A percentile compares a stretch with the other conserved stretches of the same genome.
Evolutionary conservation across 2,329 filamentous ascomycete species (phyloP).

Genomic region (Colletotrichum sp.): DNA sequence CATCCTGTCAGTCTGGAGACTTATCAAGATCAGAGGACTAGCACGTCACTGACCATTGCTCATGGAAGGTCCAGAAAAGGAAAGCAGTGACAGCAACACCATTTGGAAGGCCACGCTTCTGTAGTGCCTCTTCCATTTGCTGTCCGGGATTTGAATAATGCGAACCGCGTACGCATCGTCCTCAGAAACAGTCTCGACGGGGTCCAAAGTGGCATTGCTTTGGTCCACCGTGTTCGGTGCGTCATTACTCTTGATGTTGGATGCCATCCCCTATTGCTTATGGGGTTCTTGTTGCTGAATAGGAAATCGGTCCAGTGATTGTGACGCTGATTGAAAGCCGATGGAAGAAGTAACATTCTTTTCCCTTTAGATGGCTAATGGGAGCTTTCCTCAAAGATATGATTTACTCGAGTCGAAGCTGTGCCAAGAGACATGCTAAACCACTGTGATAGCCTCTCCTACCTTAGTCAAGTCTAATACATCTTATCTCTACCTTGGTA

Average conservation of each 20-base stretch:
- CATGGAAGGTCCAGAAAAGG: background rate
- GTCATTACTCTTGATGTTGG: background rate
- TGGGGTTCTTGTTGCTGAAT: background rate
- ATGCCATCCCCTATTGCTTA: background rate
- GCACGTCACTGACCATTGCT: background rate
- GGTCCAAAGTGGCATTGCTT: background rate
- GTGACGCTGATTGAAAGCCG: background rate
- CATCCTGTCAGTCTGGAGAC: background rate
- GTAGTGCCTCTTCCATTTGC: background rate
- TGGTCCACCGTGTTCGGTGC: background rate
- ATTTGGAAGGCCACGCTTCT: background rate
- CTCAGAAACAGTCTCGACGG: background rate
- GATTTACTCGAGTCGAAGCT: background rate
- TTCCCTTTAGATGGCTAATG: background rate
- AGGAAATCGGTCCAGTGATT: background rate
- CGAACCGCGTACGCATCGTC: background rate
- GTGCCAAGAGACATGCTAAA: background rate
- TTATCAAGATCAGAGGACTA: accelerated
- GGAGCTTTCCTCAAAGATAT: background rate
- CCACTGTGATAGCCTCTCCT: background rate
- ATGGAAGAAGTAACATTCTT: background rate
- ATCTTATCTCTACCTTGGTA: background rate
- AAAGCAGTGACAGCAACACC: background rate
- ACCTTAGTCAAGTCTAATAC: background rate
- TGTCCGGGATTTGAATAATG: background rate